Base-by-base conservation (phyloP, 768 basidiomycete genomes). In the Lactifluus volemus region DNA sequence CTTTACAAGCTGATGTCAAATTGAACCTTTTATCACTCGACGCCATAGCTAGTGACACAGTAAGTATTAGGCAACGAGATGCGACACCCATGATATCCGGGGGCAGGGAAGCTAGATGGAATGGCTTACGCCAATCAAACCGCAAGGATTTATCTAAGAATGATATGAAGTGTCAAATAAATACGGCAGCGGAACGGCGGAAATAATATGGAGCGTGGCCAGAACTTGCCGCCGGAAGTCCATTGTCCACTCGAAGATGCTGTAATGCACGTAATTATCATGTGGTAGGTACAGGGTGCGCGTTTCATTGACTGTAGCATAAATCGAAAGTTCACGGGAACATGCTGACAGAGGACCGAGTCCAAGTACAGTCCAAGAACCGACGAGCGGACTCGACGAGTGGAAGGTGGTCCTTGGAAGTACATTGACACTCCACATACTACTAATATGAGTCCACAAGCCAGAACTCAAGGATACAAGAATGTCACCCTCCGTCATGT, bases 21-120 rank as follows among this genome's bases (percentile, higher is more conserved):
- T 29, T 11, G n/a, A 52, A 45, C 19, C 36, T 57, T 57, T 52
- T 61, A 61, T 15, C 39, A 44, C 45, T n/a, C 15, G n/a, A 49
- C 48, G 25, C 15, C 15, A 7, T 19, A 5, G 19, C 30, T n/a
- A 32, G 30, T 34, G 47, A 14, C 32, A 12, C 50, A 21, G 19
- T 44, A 29, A 34, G 8, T 25, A 30, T 25, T 25, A 39, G 21
- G 48, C 19, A 49, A 11, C 25, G 15, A 19, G 25, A 39, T 5
- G 25, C 2, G 42, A 51, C 14, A 10, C 34, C n/a, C 41, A 39
- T 21, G 44, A 29, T 44, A 50, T 30, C 17, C 19, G 5, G 2
- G 15, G 7, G 44, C 30, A 45, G 54, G 21, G 42, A 39, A 49
- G 48, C 39, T 21, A 39, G 19, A 12, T 14, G 39, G n/a, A 6